Percentiles rank a stretch among this genome's conserved stretches.
Conservation (phyloP, 2,329 filamentous ascomycete genomes). For the Trichoderma sp. region DNA sequence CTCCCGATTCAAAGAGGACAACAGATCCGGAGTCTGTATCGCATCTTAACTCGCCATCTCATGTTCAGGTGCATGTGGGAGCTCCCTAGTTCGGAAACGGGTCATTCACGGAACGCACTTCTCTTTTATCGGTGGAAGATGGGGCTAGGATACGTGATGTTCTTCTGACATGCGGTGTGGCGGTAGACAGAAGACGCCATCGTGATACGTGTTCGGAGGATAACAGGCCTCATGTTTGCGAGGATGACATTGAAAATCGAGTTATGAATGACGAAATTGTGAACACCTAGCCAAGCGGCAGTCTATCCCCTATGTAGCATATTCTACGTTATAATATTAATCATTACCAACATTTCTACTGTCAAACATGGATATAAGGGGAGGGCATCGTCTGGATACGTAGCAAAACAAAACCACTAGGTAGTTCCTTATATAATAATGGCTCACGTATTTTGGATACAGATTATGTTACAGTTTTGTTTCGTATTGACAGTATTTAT, state of each 20-base stretch:
- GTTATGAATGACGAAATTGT: conserved; percentile 1
- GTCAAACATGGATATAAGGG: not conserved
- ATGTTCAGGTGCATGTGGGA: not conserved
- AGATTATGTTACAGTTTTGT: not conserved
- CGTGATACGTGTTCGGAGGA: conserved; percentile 37
- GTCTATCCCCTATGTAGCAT: not conserved
- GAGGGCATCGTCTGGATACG: not conserved
- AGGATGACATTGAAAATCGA: conserved; percentile 29
- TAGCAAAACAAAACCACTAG: not conserved
- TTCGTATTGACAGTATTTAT: not conserved
- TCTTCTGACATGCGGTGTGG: conserved; percentile 28
- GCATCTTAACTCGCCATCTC: not conserved
- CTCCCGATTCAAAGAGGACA: not conserved
- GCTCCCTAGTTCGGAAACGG: not conserved
- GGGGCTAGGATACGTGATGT: conserved; percentile 29
- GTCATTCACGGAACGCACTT: conserved; percentile 24
- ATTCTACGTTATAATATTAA: not conserved
- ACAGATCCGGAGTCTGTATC: not conserved
- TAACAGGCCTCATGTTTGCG: conserved; percentile 34
- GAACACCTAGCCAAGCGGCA: not conserved
- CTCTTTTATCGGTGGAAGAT: conserved; percentile 24
- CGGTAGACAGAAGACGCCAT: conserved; percentile 16
- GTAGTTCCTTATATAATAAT: not conserved
- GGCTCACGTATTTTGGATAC: not conserved
- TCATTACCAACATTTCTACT: not conserved